Evolutionary conservation across 805 yeast genomes (phyloP), one percentile per base, ranked within the genome.

Genomic region (Nakazawaea ernobii): DNA sequence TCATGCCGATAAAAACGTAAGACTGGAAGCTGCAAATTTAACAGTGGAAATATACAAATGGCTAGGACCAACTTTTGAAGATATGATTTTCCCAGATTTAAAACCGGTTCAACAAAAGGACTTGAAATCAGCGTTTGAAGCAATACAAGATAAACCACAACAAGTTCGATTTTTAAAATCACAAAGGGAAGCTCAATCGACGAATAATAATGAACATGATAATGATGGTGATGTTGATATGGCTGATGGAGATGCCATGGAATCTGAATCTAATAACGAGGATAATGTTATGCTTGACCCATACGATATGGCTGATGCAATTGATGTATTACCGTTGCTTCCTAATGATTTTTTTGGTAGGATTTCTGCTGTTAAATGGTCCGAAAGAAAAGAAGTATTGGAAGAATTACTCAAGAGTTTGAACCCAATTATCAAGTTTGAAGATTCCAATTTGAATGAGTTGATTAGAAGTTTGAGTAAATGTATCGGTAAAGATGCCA

Each of bases 51-150:
- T 91, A 27, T 80, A 82, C 61, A 77, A 79, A 49, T 86, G 94
- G 85, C 73, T 85, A 60, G 94, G 95, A 2, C 76, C 67, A 17
- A 62, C 79, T 0, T 66, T 88, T 36, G 81, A 80, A 45, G 71
- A 73, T 13, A 60, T 82, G 0, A 65, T 89, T 35, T 77, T 88
- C 47, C 77, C 84, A 2, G 80, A 80, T 27, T 73, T 94, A 65
- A 94, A 92, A 61, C 96, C 97, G 0, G 88, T 90, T 17, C 98
- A 92, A 63, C 92, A 88, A 64, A 86, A 84, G 53, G 98, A 91
- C 59, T 72, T 92, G 49, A 71, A 79, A 6, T 78, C 79, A 32
- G 81, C 79, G 26, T 88, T 92, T 61, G 84, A 74, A 38, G 74
- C 71, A 35, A 73, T 74, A 8, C 65, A 66, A 43, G 47, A 52